Percentiles rank a stretch among this genome's conserved stretches.
Conservation (phyloP, 2,329 filamentous ascomycete species). For the Geosmithia flava region DNA sequence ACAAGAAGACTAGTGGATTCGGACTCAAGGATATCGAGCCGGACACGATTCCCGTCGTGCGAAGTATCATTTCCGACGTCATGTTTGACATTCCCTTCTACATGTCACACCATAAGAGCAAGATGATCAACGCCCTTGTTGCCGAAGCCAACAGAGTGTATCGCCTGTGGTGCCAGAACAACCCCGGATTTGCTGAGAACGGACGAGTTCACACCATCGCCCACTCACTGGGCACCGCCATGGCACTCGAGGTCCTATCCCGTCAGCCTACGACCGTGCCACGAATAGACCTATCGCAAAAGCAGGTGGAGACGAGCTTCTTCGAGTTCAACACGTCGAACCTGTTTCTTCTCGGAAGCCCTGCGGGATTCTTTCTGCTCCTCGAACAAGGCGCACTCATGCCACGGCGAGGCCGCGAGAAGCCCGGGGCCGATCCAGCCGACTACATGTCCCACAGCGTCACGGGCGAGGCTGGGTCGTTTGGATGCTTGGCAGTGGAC, state of each 20-base stretch:
- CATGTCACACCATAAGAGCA: slow-evolving; percentile 88
- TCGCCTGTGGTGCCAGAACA: slow-evolving; percentile 86
- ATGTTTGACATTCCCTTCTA: slow-evolving; percentile 99
- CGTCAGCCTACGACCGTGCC: slow-evolving; percentile 69
- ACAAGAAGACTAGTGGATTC: slow-evolving; percentile 42
- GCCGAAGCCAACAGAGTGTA: slow-evolving; percentile 94
- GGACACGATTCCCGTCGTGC: slow-evolving; percentile 78
- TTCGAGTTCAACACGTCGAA: slow-evolving; percentile 92
- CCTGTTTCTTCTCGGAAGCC: slow-evolving; percentile 81
- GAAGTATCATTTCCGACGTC: slow-evolving; percentile 88
- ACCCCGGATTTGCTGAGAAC: slow-evolving; percentile 67
- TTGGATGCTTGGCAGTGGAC: slow-evolving; percentile 86
- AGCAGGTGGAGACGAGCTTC: slow-evolving; percentile 35
- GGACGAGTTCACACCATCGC: slow-evolving; percentile 87
- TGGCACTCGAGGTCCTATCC: slow-evolving; percentile 85
- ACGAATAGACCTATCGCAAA: slow-evolving; percentile 25
- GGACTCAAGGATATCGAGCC: slow-evolving; percentile 82
- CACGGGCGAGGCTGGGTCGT: slow-evolving; percentile 65
- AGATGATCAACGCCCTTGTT: slow-evolving; percentile 84
- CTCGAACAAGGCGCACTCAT: slow-evolving; percentile 62
- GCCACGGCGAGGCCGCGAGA: slow-evolving; percentile 63
- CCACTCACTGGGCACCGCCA: slow-evolving; percentile 87
- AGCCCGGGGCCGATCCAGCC: slow-evolving; percentile 58
- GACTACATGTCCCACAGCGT: slow-evolving; percentile 46
- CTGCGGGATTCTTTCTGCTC: slow-evolving; percentile 83